Evolutionary conservation across 306 rosid species (phyloP).

Genomic region (Abrus precatorius): DNA sequence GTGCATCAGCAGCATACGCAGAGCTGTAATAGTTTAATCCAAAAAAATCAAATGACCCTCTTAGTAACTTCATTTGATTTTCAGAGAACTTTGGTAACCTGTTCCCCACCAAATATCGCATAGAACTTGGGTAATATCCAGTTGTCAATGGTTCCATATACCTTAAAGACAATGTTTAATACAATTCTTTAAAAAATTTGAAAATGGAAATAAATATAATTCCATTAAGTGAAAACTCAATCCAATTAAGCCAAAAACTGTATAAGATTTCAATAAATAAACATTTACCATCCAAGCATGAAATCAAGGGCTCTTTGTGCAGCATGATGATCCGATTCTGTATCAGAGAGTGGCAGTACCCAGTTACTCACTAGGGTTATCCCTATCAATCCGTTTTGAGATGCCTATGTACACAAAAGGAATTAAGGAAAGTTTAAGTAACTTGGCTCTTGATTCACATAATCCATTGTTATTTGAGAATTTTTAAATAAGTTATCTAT

Average conservation of each 20-base stretch:
- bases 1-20: constrained; percentile 34
- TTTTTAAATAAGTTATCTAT: too few species aligned
- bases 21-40: constrained; percentile 51
- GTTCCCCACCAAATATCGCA: constrained; percentile 39
- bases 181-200: neutral
- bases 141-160: constrained; percentile 42
- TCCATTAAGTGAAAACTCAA: too few species aligned
- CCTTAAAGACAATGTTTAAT: neutral
- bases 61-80: constrained; percentile 22
- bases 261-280: neutral
- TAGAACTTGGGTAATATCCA: constrained; percentile 48
- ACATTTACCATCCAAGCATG: constrained; percentile 48
- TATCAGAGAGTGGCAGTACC: constrained; percentile 51
- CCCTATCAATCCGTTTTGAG: constrained; percentile 63
- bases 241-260: neutral
- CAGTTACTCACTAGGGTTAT: constrained; percentile 50
- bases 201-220: too few species aligned
- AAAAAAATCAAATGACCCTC: constrained; percentile 47
- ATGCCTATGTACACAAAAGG: constrained; percentile 11
- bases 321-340: constrained; percentile 43
- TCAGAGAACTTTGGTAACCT: constrained; percentile 46
- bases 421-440: neutral
- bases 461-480: too few species aligned
- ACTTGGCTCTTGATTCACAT: too few species aligned
- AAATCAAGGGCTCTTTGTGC: constrained; percentile 59